Base-by-base conservation (phyloP, 192 early-diverging fungal species). In the Diversispora epigaea region DNA sequence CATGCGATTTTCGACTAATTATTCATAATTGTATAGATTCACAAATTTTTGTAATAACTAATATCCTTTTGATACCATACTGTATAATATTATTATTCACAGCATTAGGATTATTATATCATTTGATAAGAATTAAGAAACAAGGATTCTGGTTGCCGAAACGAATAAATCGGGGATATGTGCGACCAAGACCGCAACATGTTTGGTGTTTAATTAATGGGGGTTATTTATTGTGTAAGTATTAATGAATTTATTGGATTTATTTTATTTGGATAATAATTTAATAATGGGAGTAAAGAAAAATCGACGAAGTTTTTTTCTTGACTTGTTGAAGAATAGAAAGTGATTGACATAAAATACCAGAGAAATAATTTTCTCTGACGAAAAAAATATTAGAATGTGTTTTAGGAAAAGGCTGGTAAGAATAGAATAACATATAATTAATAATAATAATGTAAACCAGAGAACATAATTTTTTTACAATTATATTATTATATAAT, bases 221-320 rank as follows among this genome's bases (percentile, higher is more conserved):
- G 0, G 25, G 25, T 32, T 32, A 32, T 32, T 32, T 32, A 32
- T 32, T 32, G 25, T 32, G 25, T 32, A 32, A 32, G 25, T 32
- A 63, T 63, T 40, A 41, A 14, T 41, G 32, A 0, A 63, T 63
- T 4, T 14, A 7, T 43, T 63, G 39, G 39, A 41, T 25, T 40
- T 63, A 63, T 63, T 63, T 25, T 63, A 25, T 39, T 41, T 63
- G 61, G 39, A n/a, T n/a, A n/a, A n/a, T n/a, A n/a, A n/a, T n/a
- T n/a, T n/a, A n/a, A n/a, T n/a, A n/a, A n/a, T n/a, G n/a, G n/a
- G n/a, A n/a, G n/a, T n/a, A n/a, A n/a, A n/a, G n/a, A n/a, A n/a
- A n/a, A n/a, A n/a, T n/a, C n/a, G n/a, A n/a, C n/a, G n/a, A 63
- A 63, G 61, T 43, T 17, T 32, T 43, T 54, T 12, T 7, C n/a